phyloP scores from a whole-genome alignment of 1,139 yeast species.

The Scheffersomyces parashehatae region DNA sequence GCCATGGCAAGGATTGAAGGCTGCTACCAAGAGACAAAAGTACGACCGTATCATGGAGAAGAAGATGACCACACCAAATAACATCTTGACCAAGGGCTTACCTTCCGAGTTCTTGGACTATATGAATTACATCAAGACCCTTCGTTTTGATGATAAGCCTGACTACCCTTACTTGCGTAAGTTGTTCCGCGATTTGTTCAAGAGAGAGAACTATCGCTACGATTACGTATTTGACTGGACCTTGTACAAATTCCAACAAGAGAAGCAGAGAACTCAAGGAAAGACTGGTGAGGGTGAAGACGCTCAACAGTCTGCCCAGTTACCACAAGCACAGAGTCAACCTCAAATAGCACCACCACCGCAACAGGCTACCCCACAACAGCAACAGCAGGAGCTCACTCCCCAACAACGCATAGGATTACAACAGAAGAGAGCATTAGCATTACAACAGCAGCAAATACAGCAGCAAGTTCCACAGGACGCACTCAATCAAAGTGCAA shows the following conservation, averaged over 20 bases:
- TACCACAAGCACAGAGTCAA: conserved; percentile 4
- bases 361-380: not conserved
- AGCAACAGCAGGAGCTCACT: conserved; percentile 2
- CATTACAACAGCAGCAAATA: not conserved
- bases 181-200: conserved; percentile 84
- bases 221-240: conserved; percentile 99
- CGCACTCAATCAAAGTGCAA: not conserved
- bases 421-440: conserved; percentile 1
- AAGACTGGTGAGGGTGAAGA: conserved; percentile 26
- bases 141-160: conserved; percentile 95
- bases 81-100: conserved; percentile 84
- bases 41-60: conserved; percentile 96
- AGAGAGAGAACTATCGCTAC: conserved; percentile 86
- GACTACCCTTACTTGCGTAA: conserved; percentile 90
- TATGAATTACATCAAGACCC: conserved; percentile 83
- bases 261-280: conserved; percentile 58
- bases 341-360: conserved; percentile 2
- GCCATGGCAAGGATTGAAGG: conserved; percentile 99
- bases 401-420: conserved; percentile 2
- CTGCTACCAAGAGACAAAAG: conserved; percentile 95
- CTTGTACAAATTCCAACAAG: conserved; percentile 72
- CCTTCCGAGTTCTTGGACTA: conserved; percentile 90
- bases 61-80: conserved; percentile 91
- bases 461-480: not conserved
- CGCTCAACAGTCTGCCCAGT: conserved; percentile 16